Base-by-base conservation (phyloP, 306 rosid genomes). In the Potentilla sterilis region DNA sequence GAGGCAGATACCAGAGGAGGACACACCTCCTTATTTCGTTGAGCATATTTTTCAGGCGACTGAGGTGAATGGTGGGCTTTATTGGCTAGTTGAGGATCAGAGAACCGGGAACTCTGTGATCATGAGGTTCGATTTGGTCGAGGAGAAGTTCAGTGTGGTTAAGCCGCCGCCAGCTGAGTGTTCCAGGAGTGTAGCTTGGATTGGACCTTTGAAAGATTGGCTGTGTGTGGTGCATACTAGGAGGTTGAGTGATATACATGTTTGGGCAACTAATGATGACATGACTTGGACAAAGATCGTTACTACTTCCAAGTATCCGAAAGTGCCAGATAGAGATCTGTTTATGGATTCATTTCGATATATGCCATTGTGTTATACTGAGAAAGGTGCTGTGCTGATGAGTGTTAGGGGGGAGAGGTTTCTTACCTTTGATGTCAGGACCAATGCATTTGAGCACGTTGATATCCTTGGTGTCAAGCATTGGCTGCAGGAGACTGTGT, bases 31-130 rank as follows among this genome's bases (percentile, higher is more conserved):
- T 15, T 79, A 65, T 73, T 79, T n/a, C 37, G 55, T 79, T 4
- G 86, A 83, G 81, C 86, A 83, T 42, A 58, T 83, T 43, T 83
- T 83, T 54, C 83, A 83, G 49, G 75, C 86, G 3, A 75, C 83
- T 14, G 47, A 70, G 24, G 81, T 71, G 15, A 75, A 79, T 42
- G 80, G 83, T 8, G 86, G 83, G 3, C 28, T 83, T 15, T 83
- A 83, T 64, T 83, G 86, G 86, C 72, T 83, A 13, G 78, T 55
- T 5, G 86, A 76, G 47, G 83, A 75, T 3, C 49, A 47, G 2
- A 52, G 59, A 4, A 4, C 67, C 8, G 38, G 40, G 2, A 66
- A 59, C 5, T 65, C 75, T 7, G 61, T 75, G 42, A 83, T 83
- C 35, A 28, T 83, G 48, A 65, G 86, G 6, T 83, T 83, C n/a